A percentile compares a stretch with the other conserved stretches of the same genome.
These are phyloP conservation scores for Curvularia hawaiiensis DNA, from an alignment of 2,329 filamentous ascomycete genomes.

Conservation along the genomic window DNA sequence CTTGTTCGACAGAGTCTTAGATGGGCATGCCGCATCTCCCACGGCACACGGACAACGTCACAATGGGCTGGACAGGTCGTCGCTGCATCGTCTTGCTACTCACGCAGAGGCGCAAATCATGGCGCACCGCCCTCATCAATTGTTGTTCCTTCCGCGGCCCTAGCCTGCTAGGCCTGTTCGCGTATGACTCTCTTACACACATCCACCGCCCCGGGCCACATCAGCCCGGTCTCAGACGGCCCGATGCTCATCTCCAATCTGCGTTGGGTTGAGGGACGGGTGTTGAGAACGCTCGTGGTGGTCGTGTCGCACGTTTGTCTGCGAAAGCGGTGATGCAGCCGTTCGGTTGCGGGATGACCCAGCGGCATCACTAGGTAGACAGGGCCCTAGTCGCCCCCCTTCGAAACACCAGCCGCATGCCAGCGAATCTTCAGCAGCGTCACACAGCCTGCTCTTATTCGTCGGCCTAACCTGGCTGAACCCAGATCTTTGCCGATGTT, in stretches of 20 bases:
- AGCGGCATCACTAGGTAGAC: conserved; percentile 20
- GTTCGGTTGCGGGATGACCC: conserved; percentile 19
- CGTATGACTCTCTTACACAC: conserved; percentile 24
- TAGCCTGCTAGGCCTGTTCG: conserved; percentile 18
- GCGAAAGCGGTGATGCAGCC: conserved; percentile 24
- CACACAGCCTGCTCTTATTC: conserved; percentile 25
- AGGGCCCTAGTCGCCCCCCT: conserved; percentile 17
- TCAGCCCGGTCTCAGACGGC: conserved; percentile 31
- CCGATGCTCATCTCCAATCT: conserved; percentile 14
- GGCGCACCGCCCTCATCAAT: conserved; percentile 8
- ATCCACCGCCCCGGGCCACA: conserved; percentile 26
- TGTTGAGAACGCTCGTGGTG: conserved; percentile 9
- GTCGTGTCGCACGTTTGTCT: conserved; percentile 16
- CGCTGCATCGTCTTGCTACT: neutral
- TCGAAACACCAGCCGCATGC: conserved; percentile 20
- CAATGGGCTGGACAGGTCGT: conserved; percentile 7
- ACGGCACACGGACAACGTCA: conserved; percentile 14
- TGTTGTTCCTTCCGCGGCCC: conserved; percentile 9
- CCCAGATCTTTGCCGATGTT: conserved; percentile 22
- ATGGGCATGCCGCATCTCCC: conserved; percentile 18
- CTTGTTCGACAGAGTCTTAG: conserved; percentile 16
- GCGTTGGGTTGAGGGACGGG: neutral
- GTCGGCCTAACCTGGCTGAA: conserved; percentile 12
- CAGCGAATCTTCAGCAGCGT: conserved; percentile 24
- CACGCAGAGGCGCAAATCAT: conserved; percentile 5